A percentile compares a stretch with the other conserved stretches of the same genome.
These are phyloP conservation scores for Grosmannia clavigera DNA, from an alignment of 2,329 filamentous ascomycete genomes.

Conservation along the genomic window DNA sequence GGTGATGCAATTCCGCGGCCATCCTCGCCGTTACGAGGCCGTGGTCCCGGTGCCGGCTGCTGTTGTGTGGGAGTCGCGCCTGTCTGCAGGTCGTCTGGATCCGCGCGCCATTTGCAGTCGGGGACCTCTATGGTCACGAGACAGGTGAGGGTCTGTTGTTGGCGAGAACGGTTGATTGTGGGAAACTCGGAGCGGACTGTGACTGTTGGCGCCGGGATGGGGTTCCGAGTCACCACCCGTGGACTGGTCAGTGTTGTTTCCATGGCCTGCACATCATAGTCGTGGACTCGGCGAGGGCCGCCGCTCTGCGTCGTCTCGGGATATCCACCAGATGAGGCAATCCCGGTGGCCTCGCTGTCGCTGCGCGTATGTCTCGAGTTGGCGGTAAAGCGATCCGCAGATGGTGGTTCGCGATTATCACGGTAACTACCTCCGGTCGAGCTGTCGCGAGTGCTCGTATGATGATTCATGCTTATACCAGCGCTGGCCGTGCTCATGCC, in stretches of 20 bases:
- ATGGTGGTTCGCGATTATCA: slow-evolving; percentile 22
- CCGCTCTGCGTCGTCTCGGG: slow-evolving; percentile 61
- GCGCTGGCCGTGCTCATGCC: slow-evolving; percentile 19
- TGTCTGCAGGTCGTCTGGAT: slow-evolving; percentile 65
- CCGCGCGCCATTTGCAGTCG: slow-evolving; percentile 80
- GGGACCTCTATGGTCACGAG: slow-evolving; percentile 88
- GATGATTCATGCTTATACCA: slow-evolving; percentile 21
- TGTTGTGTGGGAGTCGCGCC: slow-evolving; percentile 25
- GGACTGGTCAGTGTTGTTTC: slow-evolving; percentile 72
- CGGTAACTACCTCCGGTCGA: slow-evolving; percentile 25
- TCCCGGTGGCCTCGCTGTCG: slow-evolving; percentile 65
- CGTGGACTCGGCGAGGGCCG: slow-evolving; percentile 60
- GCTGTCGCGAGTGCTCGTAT: slow-evolving; percentile 23
- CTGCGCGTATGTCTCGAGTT: slow-evolving; percentile 54
- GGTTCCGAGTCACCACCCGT: slow-evolving; percentile 61
- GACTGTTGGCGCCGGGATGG: slow-evolving; percentile 82
- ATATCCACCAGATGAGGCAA: slow-evolving; percentile 68
- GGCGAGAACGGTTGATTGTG: slow-evolving; percentile 78
- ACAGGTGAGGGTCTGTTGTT: slow-evolving; percentile 91
- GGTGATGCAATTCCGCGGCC: slow-evolving; percentile 44
- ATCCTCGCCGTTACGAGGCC: slow-evolving; percentile 35
- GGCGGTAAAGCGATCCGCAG: slow-evolving; percentile 30
- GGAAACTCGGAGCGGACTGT: slow-evolving; percentile 95
- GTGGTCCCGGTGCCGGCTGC: slow-evolving; percentile 19
- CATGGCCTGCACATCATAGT: slow-evolving; percentile 95